Evolutionary conservation across 768 basidiomycete genomes (phyloP).

Genomic region (Cystofilobasidium capitatum): DNA sequence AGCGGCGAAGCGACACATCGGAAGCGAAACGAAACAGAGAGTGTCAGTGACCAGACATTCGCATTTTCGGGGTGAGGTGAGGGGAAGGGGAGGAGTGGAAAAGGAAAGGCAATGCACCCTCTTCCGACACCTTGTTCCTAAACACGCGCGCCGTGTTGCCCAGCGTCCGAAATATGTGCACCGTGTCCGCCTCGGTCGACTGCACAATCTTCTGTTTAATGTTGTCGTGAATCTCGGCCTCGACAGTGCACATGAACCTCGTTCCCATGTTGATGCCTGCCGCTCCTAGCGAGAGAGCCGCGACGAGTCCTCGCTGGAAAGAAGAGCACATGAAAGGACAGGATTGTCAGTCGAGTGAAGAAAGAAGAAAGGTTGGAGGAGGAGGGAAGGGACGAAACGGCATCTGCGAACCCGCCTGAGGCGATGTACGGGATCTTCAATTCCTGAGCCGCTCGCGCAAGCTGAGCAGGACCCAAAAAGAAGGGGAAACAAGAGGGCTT

Average conservation of each 20-base stretch:
- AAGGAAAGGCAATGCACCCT: constrained; percentile 23
- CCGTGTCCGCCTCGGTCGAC: constrained; percentile 60
- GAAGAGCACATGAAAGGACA: not conserved
- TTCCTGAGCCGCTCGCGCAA: constrained; percentile 77
- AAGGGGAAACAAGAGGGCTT: not conserved
- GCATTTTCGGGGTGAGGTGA: constrained; percentile 7
- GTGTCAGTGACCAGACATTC: not conserved
- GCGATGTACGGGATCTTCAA: constrained; percentile 77
- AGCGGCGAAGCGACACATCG: too few species aligned
- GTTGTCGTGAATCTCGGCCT: constrained; percentile 77
- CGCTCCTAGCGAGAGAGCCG: constrained; percentile 71
- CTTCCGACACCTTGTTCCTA: constrained; percentile 41
- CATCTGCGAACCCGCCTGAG: constrained; percentile 82
- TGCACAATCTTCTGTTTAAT: constrained; percentile 84
- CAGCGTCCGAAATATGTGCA: constrained; percentile 68
- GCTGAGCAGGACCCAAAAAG: constrained; percentile 42
- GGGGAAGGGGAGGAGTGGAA: not conserved
- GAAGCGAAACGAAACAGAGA: too few species aligned
- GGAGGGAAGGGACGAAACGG: constrained; percentile 28
- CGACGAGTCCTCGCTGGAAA: constrained; percentile 57
- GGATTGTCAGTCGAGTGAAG: not conserved
- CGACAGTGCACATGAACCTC: constrained; percentile 76
- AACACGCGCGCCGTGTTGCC: constrained; percentile 31
- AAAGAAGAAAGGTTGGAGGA: not conserved
- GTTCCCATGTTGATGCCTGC: constrained; percentile 70